phyloP scores from a whole-genome alignment of 202 grass and related monocot species.

The Dendrocalamus latiflorus region DNA sequence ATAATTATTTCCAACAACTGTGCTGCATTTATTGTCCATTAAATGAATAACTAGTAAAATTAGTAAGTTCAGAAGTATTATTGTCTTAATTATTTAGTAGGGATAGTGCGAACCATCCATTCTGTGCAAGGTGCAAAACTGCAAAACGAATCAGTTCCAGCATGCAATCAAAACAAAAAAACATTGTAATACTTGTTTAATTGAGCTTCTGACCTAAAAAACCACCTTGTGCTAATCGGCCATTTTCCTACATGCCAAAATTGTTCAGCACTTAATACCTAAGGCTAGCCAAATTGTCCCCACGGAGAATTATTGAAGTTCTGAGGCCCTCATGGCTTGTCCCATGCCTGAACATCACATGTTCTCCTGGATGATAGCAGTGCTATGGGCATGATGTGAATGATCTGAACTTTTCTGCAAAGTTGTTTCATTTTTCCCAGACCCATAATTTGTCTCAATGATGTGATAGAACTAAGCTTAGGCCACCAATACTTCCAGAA shows the following conservation, averaged over 20 bases:
- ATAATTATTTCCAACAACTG: not conserved
- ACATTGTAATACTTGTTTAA: not conserved
- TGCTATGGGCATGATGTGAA: slow-evolving; percentile 28
- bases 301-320: slow-evolving; percentile 38
- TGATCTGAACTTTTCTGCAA: not conserved
- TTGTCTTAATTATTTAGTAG: not conserved
- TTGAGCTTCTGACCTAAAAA: not conserved
- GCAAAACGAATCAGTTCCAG: not conserved
- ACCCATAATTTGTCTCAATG: not conserved
- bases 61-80: not conserved
- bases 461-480: not conserved
- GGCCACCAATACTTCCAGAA: not conserved
- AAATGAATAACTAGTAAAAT: not conserved
- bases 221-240: not conserved
- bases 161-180: not conserved
- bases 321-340: slow-evolving; percentile 35
- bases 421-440: slow-evolving; percentile 13
- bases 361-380: slow-evolving; percentile 36
- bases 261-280: slow-evolving; percentile 39
- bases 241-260: slow-evolving; percentile 24
- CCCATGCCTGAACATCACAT: slow-evolving; percentile 41
- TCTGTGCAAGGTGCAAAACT: not conserved
- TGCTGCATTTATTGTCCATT: not conserved
- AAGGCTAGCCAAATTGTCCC: slow-evolving; percentile 38
- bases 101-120: not conserved